phyloP scores from a whole-genome alignment of 331 rosid genomes.

The Ulmus americana region DNA sequence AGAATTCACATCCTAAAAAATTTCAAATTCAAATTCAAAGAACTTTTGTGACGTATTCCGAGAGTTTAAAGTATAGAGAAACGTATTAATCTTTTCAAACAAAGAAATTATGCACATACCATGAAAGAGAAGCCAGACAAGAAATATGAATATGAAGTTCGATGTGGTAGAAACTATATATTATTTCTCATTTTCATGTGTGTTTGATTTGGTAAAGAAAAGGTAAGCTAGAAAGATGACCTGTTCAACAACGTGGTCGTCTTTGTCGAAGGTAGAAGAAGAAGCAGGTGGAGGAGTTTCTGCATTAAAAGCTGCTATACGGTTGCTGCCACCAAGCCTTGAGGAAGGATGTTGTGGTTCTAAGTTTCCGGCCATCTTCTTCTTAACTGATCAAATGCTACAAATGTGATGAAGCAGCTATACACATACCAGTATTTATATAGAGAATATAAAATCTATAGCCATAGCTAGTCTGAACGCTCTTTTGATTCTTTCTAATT shows the following conservation, averaged over 20 bases:
- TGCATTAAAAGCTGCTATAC: slow-evolving; percentile 33
- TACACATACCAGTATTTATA: background rate
- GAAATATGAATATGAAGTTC: no score
- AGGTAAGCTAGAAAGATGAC: slow-evolving; percentile 16
- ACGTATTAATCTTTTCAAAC: no score
- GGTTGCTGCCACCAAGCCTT: slow-evolving; percentile 23
- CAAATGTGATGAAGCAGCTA: background rate
- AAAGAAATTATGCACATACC: no score
- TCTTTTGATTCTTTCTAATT: background rate
- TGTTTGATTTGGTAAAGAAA: background rate
- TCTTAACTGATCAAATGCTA: no score
- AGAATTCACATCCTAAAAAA: no score
- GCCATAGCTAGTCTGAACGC: background rate
- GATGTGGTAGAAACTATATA: no score
- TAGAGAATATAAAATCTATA: background rate
- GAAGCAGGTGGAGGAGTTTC: background rate
- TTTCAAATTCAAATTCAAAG: no score
- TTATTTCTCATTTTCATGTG: no score
- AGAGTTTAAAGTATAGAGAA: no score
- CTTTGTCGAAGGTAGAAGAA: background rate
- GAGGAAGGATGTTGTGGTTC: background rate
- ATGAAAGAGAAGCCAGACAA: no score
- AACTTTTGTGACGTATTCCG: no score
- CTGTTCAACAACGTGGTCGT: slow-evolving; percentile 21
- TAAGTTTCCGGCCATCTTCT: no score